Evolutionary conservation across 352 stramenopile genomes (phyloP), one percentile per base, ranked within the genome.

Genomic region (Aphanomyces cochlioides): DNA sequence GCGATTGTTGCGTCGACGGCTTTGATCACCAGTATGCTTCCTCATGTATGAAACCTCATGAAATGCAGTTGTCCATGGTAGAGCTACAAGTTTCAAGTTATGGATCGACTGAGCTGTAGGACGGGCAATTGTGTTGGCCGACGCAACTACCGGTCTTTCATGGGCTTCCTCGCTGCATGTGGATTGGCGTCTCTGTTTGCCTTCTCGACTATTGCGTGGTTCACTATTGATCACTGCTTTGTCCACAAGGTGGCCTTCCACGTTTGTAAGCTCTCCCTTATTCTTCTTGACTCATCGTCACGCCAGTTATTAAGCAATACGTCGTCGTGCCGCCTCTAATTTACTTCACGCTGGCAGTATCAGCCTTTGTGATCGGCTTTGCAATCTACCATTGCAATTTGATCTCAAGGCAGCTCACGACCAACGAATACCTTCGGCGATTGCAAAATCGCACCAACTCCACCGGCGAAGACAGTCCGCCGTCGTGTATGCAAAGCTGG

Each of bases 21-120:
- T 70, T 70, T 21, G 64, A 70, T 38, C 64, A 70, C 64, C 64
- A 70, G 64, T 70, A 70, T 28, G 64, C 28, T 50, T 17, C 21
- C 8, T 60, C 50, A 7, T 59, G 0, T 12, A 10, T 5, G 3
- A 8, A 19, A 19, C 15, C 34, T 47, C 5, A 48, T 17, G 17
- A 37, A 10, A 13, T 48, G 0, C 48, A 70, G 64, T 39, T 70
- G 64, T 17, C 64, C 64, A 7, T 70, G 64, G 64, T 70, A 63
- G 17, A 5, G 7, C 15, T 53, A 53, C 45, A 2, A 19, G n/a
- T 53, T 53, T 66, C 21, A 12, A 63, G 17, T 38, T 0, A 12
- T 38, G 5, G 19, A 41, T 7, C 43, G 19, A 41, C 19, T 36
- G 5, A 0, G 3, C 56, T 8, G 5, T 47, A 70, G 64, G 64